These are phyloP conservation scores for Nemania sp. DNA, from an alignment of 2,329 filamentous ascomycete species.

Conservation along the genomic window DNA sequence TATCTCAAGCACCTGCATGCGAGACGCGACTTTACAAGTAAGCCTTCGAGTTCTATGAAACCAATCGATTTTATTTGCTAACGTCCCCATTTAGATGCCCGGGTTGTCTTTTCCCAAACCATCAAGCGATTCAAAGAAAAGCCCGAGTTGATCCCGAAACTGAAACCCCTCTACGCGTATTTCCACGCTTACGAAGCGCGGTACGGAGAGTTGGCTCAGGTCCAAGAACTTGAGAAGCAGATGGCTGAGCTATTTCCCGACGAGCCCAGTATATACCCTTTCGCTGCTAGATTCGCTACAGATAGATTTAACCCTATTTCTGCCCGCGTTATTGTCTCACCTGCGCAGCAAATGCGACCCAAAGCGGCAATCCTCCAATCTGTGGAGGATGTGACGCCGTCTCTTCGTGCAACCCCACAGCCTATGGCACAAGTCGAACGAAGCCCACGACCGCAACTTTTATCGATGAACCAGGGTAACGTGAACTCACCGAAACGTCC, in stretches of 20 bases:
- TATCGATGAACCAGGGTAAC: slow-evolving; percentile 52
- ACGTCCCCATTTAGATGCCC: slow-evolving; percentile 73
- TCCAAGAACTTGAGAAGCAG: slow-evolving; percentile 88
- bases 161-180: slow-evolving; percentile 88
- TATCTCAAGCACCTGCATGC: slow-evolving; percentile 95
- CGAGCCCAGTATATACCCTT: slow-evolving; percentile 80
- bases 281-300: slow-evolving; percentile 79
- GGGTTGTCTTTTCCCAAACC: slow-evolving; percentile 95
- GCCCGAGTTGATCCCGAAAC: slow-evolving; percentile 77
- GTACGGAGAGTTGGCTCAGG: slow-evolving; percentile 91
- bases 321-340: slow-evolving; percentile 86
- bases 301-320: slow-evolving; percentile 83
- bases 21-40: slow-evolving; percentile 93
- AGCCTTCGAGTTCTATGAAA: slow-evolving; percentile 54
- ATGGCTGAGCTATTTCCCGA: slow-evolving; percentile 95
- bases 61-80: slow-evolving; percentile 36
- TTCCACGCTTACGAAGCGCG: slow-evolving; percentile 96
- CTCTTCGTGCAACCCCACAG: slow-evolving; percentile 60
- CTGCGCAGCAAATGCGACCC: slow-evolving; percentile 78
- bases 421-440: slow-evolving; percentile 50
- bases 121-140: slow-evolving; percentile 85
- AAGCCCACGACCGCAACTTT: slow-evolving; percentile 63
- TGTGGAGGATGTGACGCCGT: slow-evolving; percentile 62
- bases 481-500: slow-evolving; percentile 71
- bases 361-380: slow-evolving; percentile 64